These are phyloP conservation scores for Medicago arabica DNA, from an alignment of 306 rosid species.

Conservation along the genomic window DNA sequence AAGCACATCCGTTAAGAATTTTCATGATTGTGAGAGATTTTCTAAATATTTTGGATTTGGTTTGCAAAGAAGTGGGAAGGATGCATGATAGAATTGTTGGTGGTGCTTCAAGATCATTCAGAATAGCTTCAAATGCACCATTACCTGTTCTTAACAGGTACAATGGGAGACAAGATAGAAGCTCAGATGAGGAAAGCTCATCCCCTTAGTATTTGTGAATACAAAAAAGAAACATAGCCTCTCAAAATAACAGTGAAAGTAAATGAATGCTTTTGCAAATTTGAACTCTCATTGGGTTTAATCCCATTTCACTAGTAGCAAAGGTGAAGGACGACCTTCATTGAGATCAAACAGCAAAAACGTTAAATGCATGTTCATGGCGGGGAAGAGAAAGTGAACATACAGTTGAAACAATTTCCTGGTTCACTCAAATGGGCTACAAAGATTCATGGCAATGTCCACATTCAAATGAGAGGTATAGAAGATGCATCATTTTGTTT, in stretches of 20 bases:
- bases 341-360: constrained; percentile 38
- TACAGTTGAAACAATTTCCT: constrained; percentile 11
- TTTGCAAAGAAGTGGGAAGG: constrained; percentile 94
- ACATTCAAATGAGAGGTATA: constrained; percentile 39
- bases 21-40: constrained; percentile 96
- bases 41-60: constrained; percentile 76
- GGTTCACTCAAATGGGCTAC: constrained; percentile 37
- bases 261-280: constrained; percentile 43
- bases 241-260: constrained; percentile 47
- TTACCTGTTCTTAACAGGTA: constrained; percentile 90
- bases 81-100: constrained; percentile 81
- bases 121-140: constrained; percentile 76
- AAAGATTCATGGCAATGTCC: constrained; percentile 32
- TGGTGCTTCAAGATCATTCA: constrained; percentile 89
- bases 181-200: constrained; percentile 93
- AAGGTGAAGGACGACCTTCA: constrained; percentile 12
- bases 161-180: constrained; percentile 65
- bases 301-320: constrained; percentile 37
- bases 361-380: constrained; percentile 17
- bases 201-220: constrained; percentile 64
- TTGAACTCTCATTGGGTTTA: constrained; percentile 33
- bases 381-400: constrained; percentile 33
- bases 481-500: constrained; percentile 40
- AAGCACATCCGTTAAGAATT: constrained; percentile 93
- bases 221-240: constrained; percentile 48